Evolutionary conservation across 257 asterid species (phyloP).

Genomic region (Solanum ahanhuiri): DNA sequence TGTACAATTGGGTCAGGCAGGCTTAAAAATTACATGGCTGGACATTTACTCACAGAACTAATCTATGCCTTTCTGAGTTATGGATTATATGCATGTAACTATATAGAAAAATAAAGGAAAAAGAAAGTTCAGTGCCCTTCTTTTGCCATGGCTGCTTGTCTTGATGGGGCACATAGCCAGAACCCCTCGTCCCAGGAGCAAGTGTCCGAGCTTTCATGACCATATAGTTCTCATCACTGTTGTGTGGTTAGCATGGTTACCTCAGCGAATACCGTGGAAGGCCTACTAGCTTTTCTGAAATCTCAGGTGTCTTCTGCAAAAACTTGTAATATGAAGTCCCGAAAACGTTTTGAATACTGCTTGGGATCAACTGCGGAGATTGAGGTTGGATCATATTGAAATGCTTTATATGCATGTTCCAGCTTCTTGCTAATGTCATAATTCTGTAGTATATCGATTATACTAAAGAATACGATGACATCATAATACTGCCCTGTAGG

Average conservation of each 20-base stretch:
- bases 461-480: constrained; percentile 66
- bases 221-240: not conserved
- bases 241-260: not conserved
- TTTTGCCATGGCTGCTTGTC: not conserved
- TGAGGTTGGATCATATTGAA: constrained; percentile 81
- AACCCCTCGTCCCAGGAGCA: not conserved
- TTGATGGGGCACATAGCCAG: not conserved
- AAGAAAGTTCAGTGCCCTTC: not conserved
- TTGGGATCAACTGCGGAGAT: constrained; percentile 89
- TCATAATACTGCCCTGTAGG: constrained; percentile 76
- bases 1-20: constrained; percentile 25
- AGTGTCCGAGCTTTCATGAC: not conserved
- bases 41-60: constrained; percentile 12
- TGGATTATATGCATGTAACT: constrained; percentile 15
- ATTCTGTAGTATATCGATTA: constrained; percentile 82
- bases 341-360: constrained; percentile 73
- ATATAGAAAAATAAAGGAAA: constrained; percentile 5
- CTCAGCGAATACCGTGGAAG: not conserved
- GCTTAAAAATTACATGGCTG: constrained; percentile 8
- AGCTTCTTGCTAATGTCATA: constrained; percentile 92
- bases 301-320: constrained; percentile 56
- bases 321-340: constrained; percentile 60
- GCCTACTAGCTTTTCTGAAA: not conserved
- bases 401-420: constrained; percentile 87
- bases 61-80: constrained; percentile 16